Conservation (phyloP, 306 rosid genomes). For the Cyclanthera cordifolia region DNA sequence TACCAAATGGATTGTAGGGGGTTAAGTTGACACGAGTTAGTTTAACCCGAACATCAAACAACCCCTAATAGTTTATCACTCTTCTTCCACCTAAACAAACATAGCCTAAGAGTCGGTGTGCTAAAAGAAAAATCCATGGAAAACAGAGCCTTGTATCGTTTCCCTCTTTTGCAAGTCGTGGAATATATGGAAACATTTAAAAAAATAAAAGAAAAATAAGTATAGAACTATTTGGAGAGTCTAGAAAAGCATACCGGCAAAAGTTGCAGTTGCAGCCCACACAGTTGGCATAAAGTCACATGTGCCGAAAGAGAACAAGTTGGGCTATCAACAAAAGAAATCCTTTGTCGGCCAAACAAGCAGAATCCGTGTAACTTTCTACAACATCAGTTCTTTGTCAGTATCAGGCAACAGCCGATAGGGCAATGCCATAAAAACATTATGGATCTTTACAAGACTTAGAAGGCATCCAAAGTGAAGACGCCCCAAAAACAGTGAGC, state of each 20-base stretch:
- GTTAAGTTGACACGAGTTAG: too few species aligned
- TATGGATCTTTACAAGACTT: not conserved
- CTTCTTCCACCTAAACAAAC: too few species aligned
- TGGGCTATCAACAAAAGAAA: constrained; percentile 14
- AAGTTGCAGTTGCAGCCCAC: constrained; percentile 4
- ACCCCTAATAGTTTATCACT: too few species aligned
- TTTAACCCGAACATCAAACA: too few species aligned
- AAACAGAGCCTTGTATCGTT: not conserved
- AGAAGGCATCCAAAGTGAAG: constrained; percentile 11
- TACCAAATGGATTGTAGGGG: too few species aligned
- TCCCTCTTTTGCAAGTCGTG: not conserved
- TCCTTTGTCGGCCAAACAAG: constrained; percentile 13
- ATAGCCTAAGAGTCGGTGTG: not conserved
- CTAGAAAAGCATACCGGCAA: not conserved
- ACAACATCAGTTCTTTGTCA: constrained; percentile 10
- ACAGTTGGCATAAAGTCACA: not conserved
- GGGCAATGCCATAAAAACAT: not conserved
- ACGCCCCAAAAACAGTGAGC: not conserved
- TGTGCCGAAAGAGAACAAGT: constrained; percentile 11
- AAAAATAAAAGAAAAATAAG: not conserved
- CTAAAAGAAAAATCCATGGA: not conserved
- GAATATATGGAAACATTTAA: not conserved
- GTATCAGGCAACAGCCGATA: constrained; percentile 5
- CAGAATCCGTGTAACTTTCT: not conserved
- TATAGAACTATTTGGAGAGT: not conserved